Evolutionary conservation across 1,139 yeast genomes (phyloP), one percentile per base, ranked within the genome.

Genomic region (Pichia sp.): DNA sequence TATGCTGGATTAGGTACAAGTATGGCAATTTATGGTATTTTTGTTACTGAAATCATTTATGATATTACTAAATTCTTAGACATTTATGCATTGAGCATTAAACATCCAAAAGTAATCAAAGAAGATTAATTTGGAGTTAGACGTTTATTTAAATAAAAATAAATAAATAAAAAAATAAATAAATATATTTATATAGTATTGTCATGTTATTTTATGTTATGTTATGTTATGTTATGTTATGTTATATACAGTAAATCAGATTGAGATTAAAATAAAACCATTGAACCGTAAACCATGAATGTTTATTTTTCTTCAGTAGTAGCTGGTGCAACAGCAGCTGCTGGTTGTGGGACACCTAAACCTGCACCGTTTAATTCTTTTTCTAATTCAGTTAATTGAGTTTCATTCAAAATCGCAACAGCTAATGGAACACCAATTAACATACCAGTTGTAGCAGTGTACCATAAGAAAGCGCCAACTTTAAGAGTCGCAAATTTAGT

Each of bases 371-470:
- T 79, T 74, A 88, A 80, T 61, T 87, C 94, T 70, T 85, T 86
- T 70, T 89, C 96, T 83, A 87, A 77, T 68, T 89, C 96, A 62
- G 50, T 80, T 61, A 89, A 75, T 69, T 89, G 96, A 59, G 88
- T 91, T 70, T 89, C 98, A 49, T 89, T 80, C 57, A 89, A 74
- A 53, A 89, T 84, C 41, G 96, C 85, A 59, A 91, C 72, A 7
- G 96, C 81, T 55, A 87, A 72, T 49, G 98, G 98, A 42, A 88
- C 95, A 60, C 96, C 97, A 57, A 91, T 71, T 52, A 91, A 75
- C 57, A 93, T 69, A 31, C 87, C 80, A 41, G 93, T 77, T 16
- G 97, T 81, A 27, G 96, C 80, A 48, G 87, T 55, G 46, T 82
- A 73, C 97, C 97, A 93, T 51, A 89, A 71, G 37, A 84, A 69